Base-by-base conservation (phyloP, 106 monocot genomes). In the Gastrodia elata region DNA sequence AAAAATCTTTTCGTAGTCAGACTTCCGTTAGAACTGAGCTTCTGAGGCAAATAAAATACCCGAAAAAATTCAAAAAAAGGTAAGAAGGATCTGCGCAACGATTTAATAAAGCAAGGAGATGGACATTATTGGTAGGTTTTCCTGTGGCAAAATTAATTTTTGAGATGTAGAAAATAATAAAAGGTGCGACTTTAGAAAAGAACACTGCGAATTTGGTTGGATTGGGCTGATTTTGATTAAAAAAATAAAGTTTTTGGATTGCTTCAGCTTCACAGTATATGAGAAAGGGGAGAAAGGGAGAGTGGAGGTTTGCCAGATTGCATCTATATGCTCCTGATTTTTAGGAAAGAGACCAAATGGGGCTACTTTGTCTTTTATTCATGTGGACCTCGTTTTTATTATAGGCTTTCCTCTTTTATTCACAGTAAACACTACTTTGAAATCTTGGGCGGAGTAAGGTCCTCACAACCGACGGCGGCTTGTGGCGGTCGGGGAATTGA, bases 21-120 rank as follows among this genome's bases (percentile, higher is more conserved):
- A 30, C 61, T 61, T 61, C 61, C 30, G 61, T 32, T 67, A n/a
- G 67, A 38, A 20, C 37, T 67, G n/a, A n/a, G n/a, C n/a, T n/a
- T n/a, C n/a, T n/a, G 36, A 6, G 16, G 37, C 7, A 20, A 67
- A 20, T 67, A 36, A 67, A 67, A 38, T 15, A 38, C 27, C 10
- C 27, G 24, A 30, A 37, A 35, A 36, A 35, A 16, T 67, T 67
- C 4, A 67, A 67, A 67, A 67, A 67, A 61, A 27, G 13, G 14
- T 18, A 5, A 38, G 67, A 67, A 38, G 67, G 37, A 18, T 67
- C 67, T 67, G 18, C n/a, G 20, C 6, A 67, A 67, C 38, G n/a
- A 36, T 67, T 67, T 67, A 8, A n/a, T n/a, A n/a, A 20, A 67
- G 37, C 37, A n/a, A 38, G 67, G 37, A 38, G 67, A 61, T 3